Percentiles rank a stretch among this genome's conserved stretches.
These are phyloP conservation scores for Colletotrichum sp. DNA, from an alignment of 2,329 filamentous ascomycete genomes.

Conservation along the genomic window DNA sequence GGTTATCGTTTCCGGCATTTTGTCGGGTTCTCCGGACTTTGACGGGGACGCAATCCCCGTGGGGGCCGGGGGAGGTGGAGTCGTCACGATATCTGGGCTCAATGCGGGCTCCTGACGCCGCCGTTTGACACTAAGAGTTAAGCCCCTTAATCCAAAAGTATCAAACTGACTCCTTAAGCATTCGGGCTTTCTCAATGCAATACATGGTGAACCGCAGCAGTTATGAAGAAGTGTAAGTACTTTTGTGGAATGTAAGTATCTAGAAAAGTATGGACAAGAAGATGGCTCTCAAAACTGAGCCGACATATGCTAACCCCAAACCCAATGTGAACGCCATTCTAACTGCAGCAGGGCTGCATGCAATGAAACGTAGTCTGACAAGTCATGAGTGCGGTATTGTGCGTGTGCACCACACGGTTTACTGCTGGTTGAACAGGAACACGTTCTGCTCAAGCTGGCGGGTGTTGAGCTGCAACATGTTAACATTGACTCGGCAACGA, in stretches of 20 bases:
- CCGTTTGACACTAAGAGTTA: not conserved
- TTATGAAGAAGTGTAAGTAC: not conserved
- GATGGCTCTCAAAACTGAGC: not conserved
- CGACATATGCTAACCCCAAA: not conserved
- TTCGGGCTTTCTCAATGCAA: not conserved
- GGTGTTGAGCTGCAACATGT: constrained; percentile 6
- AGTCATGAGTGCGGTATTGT: not conserved
- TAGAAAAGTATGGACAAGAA: constrained; percentile 4
- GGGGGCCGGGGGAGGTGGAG: not conserved
- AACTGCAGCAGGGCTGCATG: not conserved
- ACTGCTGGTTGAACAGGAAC: constrained; percentile 7
- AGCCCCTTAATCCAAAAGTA: not conserved
- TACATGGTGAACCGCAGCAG: not conserved
- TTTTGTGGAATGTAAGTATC: not conserved
- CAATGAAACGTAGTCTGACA: not conserved
- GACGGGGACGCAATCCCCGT: not conserved
- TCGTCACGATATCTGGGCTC: not conserved
- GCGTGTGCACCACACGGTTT: not conserved
- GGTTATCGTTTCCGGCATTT: not conserved
- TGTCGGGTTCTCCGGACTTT: not conserved
- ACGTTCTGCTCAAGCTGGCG: constrained; percentile 16
- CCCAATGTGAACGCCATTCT: not conserved
- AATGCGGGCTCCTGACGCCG: not conserved
- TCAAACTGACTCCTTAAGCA: fast-evolving
- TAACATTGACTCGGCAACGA: not conserved